Evolutionary conservation across 169 alveolate species (phyloP).

Genomic region (Plasmodium vinckei): DNA sequence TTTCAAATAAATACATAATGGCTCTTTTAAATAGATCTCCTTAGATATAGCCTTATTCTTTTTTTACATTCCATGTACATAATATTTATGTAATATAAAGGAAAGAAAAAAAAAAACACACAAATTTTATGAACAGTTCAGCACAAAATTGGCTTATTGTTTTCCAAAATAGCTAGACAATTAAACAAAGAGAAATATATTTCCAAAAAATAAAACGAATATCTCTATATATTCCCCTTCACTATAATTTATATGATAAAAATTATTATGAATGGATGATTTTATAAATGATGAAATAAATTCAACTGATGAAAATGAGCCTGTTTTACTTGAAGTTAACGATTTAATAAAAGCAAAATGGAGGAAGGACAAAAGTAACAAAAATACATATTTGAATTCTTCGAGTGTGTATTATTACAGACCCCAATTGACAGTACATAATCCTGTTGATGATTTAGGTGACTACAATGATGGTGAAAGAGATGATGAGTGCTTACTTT

Average conservation of each 20-base stretch:
- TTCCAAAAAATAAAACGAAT: not conserved
- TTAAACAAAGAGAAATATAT: too few relatives aligned
- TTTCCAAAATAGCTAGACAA: too few relatives aligned
- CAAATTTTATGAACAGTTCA: too few relatives aligned
- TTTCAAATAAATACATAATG: too few relatives aligned
- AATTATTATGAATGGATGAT: conserved; percentile 63
- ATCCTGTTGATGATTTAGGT: conserved; percentile 29
- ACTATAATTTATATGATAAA: not conserved
- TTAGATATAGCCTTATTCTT: too few relatives aligned
- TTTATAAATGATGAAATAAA: conserved; percentile 71
- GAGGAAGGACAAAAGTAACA: not conserved
- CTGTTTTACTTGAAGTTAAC: conserved; percentile 32
- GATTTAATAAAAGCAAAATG: conserved; percentile 18
- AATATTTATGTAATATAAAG: too few relatives aligned
- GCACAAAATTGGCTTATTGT: too few relatives aligned
- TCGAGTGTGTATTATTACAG: not conserved
- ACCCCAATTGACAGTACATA: not conserved
- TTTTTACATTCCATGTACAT: too few relatives aligned
- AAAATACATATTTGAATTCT: not conserved
- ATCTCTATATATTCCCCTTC: not conserved
- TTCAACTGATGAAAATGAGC: conserved; percentile 59
- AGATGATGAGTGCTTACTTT: too few relatives aligned
- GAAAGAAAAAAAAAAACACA: too few relatives aligned
- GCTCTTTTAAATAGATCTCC: too few relatives aligned
- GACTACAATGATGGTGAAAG: conserved; percentile 1